Percentiles rank a stretch among this genome's conserved stretches.
Conservation (phyloP, 768 basidiomycete genomes). For the Termitomyces sp. region DNA sequence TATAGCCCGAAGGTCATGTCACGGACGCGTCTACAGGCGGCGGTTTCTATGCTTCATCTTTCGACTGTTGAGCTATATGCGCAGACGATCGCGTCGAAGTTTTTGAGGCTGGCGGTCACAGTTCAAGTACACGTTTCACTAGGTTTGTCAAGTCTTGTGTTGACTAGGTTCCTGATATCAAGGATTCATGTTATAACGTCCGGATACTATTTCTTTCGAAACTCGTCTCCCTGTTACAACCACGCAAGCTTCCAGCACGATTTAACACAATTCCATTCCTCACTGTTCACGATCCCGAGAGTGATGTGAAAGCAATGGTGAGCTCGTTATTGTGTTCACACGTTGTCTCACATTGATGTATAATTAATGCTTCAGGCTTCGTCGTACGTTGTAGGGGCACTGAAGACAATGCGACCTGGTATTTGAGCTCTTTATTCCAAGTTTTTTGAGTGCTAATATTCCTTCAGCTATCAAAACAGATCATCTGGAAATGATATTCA, state of each 20-base stretch:
- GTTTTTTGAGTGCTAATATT: neutral
- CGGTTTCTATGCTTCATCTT: conserved; percentile 75
- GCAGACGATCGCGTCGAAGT: conserved; percentile 50
- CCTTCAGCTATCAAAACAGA: conserved; percentile 48
- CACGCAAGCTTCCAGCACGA: conserved; percentile 58
- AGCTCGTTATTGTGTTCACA: conserved; percentile 14
- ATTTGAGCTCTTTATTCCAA: neutral
- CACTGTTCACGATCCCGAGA: conserved; percentile 87
- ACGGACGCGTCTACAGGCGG: conserved; percentile 81
- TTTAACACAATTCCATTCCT: conserved; percentile 88
- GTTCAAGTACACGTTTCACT: conserved; percentile 60
- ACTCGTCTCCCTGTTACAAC: conserved; percentile 56
- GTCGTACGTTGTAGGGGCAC: conserved; percentile 48
- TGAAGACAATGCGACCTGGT: conserved; percentile 45
- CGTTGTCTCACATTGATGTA: neutral
- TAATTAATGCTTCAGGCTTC: conserved; percentile 36
- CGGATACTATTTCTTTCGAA: conserved; percentile 76
- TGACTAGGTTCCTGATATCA: neutral
- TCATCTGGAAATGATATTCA: conserved; percentile 77
- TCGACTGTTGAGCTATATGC: conserved; percentile 55
- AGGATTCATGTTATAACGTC: conserved; percentile 90
- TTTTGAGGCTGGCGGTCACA: conserved; percentile 64
- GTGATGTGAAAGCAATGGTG: conserved; percentile 68
- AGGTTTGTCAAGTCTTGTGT: neutral
- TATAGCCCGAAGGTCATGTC: conserved; percentile 58